Evolutionary conservation across 2,329 filamentous ascomycete genomes (phyloP).

Genomic region (Apiospora arundinis): DNA sequence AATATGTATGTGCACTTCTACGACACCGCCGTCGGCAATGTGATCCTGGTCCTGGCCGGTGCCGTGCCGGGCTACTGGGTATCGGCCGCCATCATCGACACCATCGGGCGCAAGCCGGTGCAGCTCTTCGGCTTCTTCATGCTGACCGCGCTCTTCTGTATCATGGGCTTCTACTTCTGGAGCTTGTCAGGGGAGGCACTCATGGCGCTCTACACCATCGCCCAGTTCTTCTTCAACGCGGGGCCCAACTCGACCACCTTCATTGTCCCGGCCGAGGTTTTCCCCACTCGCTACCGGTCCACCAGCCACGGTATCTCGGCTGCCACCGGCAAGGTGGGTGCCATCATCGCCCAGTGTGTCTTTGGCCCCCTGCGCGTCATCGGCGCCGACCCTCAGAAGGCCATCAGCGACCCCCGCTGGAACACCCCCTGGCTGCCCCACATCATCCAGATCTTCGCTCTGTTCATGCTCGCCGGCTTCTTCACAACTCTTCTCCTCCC

Average conservation of each 20-base stretch:
- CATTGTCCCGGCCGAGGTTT: slow-evolving; percentile 58
- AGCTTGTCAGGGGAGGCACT: slow-evolving; percentile 50
- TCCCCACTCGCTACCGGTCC: slow-evolving; percentile 58
- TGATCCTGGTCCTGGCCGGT: slow-evolving; percentile 76
- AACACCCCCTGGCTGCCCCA: slow-evolving; percentile 71
- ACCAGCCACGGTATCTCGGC: slow-evolving; percentile 60
- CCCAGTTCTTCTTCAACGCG: slow-evolving; percentile 62
- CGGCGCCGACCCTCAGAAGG: slow-evolving; percentile 46
- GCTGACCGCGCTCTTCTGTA: slow-evolving; percentile 57
- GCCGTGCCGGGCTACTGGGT: slow-evolving; percentile 82
- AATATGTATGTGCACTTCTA: slow-evolving; percentile 71
- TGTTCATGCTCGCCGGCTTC: slow-evolving; percentile 75
- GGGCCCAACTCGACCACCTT: slow-evolving; percentile 61
- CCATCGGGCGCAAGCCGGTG: slow-evolving; percentile 75
- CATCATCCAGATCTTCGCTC: slow-evolving; percentile 72
- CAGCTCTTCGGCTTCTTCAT: slow-evolving; percentile 67
- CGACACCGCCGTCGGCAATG: slow-evolving; percentile 75
- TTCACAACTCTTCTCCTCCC: slow-evolving; percentile 72
- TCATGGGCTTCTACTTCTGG: slow-evolving; percentile 65
- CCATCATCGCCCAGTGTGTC: slow-evolving; percentile 59
- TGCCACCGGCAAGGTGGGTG: slow-evolving; percentile 56
- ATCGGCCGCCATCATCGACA: slow-evolving; percentile 73
- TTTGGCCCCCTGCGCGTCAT: slow-evolving; percentile 57
- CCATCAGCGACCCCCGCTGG: slow-evolving; percentile 27
- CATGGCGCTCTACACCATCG: slow-evolving; percentile 56